Base-by-base conservation (phyloP, 129 eudicot genomes). In the Flaveria brownii region DNA sequence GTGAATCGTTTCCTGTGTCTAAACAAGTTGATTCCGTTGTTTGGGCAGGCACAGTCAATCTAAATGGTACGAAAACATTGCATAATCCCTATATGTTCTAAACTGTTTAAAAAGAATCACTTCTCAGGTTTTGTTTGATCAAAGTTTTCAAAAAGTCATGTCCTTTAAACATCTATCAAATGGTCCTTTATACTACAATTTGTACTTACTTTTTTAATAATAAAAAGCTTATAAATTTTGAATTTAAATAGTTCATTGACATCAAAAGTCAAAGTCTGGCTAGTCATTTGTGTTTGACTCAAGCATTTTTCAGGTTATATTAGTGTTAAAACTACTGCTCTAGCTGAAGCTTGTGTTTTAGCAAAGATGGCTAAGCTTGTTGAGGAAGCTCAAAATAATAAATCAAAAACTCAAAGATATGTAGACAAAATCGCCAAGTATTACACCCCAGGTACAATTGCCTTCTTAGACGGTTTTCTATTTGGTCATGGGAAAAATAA, bases 281-380 rank as follows among this genome's bases (percentile, higher is more conserved):
- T 10, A 1, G 25, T 67, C 23, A 20, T 71, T 14, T 61, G 12
- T 51, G 39, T 66, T 67, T 73, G 39, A 65, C 23, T 72, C 7
- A 5, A 5, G 13, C 18, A 28, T 74, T 41, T 57, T 78, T 9
- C 77, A 93, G 98, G 98, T 22, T 93, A 88, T 79, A 74, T 91
- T 15, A 87, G 84, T 23, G 82, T 93, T 43, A 87, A 81, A 49
- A 91, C 97, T 49, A 93, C 91, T 9, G 88, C 91, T 45, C 55
- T 90, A 56, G 96, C 97, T n/a, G 91, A 87, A 72, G 98, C 88
- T 77, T 87, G 93, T 77, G 97, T 87, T 45, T 97, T 93, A 66
- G 88, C 98, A 47, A 88, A 83, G 74, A 93, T 93, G 98, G 91
- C 93, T 1, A 93, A 83, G 87, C 89, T 93, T 69, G 98, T 93